Conservation (phyloP, 768 basidiomycete genomes). For the Hericium coralloides region DNA sequence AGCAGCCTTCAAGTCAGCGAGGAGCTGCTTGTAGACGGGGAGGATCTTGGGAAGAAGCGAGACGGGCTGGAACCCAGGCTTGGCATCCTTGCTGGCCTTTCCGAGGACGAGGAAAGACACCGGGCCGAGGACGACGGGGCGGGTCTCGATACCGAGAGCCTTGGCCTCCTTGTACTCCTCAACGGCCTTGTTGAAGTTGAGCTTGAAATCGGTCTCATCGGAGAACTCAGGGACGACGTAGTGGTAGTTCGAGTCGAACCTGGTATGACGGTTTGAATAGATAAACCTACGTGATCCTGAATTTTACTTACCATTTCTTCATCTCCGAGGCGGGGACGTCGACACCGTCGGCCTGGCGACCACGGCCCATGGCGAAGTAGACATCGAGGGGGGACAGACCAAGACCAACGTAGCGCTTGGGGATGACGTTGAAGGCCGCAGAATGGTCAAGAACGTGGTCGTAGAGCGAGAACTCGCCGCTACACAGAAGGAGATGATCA, state of each 20-base stretch:
- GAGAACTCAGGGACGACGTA: constrained; percentile 96
- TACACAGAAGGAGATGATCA: constrained; percentile 23
- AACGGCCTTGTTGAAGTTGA: constrained; percentile 92
- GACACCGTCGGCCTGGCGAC: constrained; percentile 87
- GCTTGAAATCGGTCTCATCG: constrained; percentile 84
- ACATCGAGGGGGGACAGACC: constrained; percentile 85
- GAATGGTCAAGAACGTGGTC: constrained; percentile 99
- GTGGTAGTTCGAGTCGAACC: constrained; percentile 99
- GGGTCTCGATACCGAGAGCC: constrained; percentile 78
- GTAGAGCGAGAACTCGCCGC: constrained; percentile 97
- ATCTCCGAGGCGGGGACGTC: constrained; percentile 97
- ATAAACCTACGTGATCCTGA: not conserved
- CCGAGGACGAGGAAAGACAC: constrained; percentile 92
- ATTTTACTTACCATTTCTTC: constrained; percentile 90
- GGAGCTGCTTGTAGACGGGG: constrained; percentile 85
- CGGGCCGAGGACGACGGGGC: constrained; percentile 94
- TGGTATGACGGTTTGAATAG: constrained; percentile 22
- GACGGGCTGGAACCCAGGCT: constrained; percentile 82
- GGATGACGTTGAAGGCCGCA: constrained; percentile 92
- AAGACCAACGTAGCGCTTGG: constrained; percentile 84
- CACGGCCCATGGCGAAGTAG: constrained; percentile 99
- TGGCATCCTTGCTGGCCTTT: constrained; percentile 81
- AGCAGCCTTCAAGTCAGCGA: constrained; percentile 84
- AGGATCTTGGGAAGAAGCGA: constrained; percentile 83
- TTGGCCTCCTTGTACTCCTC: constrained; percentile 94